Percentiles rank a stretch among this genome's conserved stretches.
Evolutionary conservation across 2,329 filamentous ascomycete genomes (phyloP).

Genomic region (Aspergillus pseudoglaucus): DNA sequence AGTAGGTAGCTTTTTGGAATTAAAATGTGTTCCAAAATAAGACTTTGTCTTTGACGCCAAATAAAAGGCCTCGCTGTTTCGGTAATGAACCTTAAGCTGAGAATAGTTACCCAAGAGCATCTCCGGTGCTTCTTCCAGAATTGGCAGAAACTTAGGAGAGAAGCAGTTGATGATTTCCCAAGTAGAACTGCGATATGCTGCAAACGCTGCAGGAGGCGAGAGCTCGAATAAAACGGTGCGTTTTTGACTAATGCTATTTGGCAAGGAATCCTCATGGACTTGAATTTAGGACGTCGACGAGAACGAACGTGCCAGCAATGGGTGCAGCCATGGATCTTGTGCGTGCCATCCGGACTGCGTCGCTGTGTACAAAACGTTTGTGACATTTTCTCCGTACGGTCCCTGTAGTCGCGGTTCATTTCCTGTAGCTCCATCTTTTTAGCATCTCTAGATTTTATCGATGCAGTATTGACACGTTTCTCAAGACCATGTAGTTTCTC

Average conservation of each 20-base stretch:
- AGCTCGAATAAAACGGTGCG: slow-evolving; percentile 50
- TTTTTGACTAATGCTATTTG: slow-evolving; percentile 23
- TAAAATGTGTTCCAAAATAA: slow-evolving; percentile 45
- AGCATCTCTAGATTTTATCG: slow-evolving; percentile 14
- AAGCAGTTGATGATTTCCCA: slow-evolving; percentile 43
- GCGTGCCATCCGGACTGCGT: slow-evolving; percentile 16
- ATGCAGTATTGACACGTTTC: slow-evolving; percentile 28
- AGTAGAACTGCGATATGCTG: slow-evolving; percentile 47
- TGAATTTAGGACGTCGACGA: slow-evolving; percentile 39
- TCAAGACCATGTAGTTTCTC: slow-evolving; percentile 17
- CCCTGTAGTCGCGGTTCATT: slow-evolving; percentile 30
- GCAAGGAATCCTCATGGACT: slow-evolving; percentile 48
- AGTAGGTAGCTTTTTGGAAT: slow-evolving; percentile 35
- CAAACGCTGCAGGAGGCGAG: slow-evolving; percentile 38
- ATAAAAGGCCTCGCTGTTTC: slow-evolving; percentile 18
- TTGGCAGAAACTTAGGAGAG: slow-evolving; percentile 17
- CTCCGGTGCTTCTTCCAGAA: slow-evolving; percentile 11
- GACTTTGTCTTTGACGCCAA: slow-evolving; percentile 45
- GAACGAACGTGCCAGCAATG: slow-evolving; percentile 38
- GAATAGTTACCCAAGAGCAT: slow-evolving; percentile 28
- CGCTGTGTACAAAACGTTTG: slow-evolving; percentile 25
- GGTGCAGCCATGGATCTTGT: slow-evolving; percentile 34
- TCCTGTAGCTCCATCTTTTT: slow-evolving; percentile 38
- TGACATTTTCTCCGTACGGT: slow-evolving; percentile 29
- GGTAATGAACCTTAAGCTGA: slow-evolving; percentile 21